Evolutionary conservation across 2,329 filamentous ascomycete genomes (phyloP), one percentile per base, ranked within the genome.

Genomic region (Thielaviopsis musarum): DNA sequence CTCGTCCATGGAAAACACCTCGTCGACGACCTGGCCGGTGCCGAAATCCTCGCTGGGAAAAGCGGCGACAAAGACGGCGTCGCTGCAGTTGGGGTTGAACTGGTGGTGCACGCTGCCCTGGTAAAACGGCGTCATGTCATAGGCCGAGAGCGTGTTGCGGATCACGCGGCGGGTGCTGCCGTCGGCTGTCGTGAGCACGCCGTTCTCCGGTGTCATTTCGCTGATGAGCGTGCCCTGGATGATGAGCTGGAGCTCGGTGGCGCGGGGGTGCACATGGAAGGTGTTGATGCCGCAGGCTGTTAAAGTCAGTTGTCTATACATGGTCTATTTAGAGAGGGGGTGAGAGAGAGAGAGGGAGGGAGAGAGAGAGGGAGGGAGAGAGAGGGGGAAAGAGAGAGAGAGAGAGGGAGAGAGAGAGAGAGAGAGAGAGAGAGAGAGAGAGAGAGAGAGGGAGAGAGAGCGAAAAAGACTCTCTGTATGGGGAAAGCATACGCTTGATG

Each of bases 211-310:
- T 1, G 77, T 69, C 72, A 80, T 78, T 64, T 77, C 75, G 52
- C 75, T 74, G 59, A 76, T 69, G 63, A 80, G 67, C 22, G 67
- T 69, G 58, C 78, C 78, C 49, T 73, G 64, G 53, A 74, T 73
- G 64, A 80, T 72, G 66, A 79, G 69, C 63, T 77, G 75, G 57
- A 81, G 73, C 69, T 81, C 77, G 34, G 74, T 72, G 34, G 75
- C 73, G 51, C 78, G 76, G 55, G 76, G 76, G 67, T 80, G 78
- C 3, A 77, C 71, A 69, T 81, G 78, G 19, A 77, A 76, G 7
- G 75, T 79, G 71, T 79, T 80, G 69, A 82, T 77, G 61, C 75
- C 78, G 65, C 78, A 82, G 41, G 72, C 70, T 66, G 62, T 67
- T n/a, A n/a, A n/a, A n/a, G n/a, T n/a, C n/a, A n/a, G n/a, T n/a